Evolutionary conservation across 2,329 filamentous ascomycete genomes (phyloP), one percentile per base, ranked within the genome.

Genomic region (Diaporthe humulicola): DNA sequence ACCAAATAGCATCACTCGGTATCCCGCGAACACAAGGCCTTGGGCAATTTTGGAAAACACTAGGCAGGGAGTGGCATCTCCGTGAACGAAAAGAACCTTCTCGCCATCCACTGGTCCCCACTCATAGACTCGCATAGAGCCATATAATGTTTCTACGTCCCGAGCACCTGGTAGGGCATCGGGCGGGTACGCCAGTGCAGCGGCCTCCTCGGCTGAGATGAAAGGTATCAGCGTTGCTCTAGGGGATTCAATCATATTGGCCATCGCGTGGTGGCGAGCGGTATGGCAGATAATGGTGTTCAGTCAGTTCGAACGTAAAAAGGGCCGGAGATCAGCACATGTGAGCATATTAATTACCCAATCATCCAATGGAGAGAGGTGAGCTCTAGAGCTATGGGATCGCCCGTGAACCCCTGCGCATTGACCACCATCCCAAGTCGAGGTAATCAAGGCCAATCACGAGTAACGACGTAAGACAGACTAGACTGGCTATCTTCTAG

Each of bases 41-140:
- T 92, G 87, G 40, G 94, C 93, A 50, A 97, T 83, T 56, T 88
- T 89, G 33, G 89, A 88, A 22, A 97, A 86, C 1, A 94, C 92
- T 79, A 96, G 90, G 81, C 93, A 95, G 0, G 95, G 93, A 0
- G 94, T 97, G 76, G 92, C 95, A 81, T 97, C 97, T 54, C 95
- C 95, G 81, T 97, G 95, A 10, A 98, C 87, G 50, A 97, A 87
- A n/a, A 97, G 84, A 6, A 97, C 91, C 79, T 94, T 96, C 56
- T 90, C 88, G 6, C 95, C 95, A 71, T 90, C 83, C 70, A 91
- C 88, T 1, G 94, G 93, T 1, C 95, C 95, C 85, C 93, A 97
- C 85, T 97, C 95, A 81, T 97, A 97, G 28, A 94, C 93, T 52
- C 94, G 88, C 72, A 95, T 92, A 48, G 88, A 91, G 64, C 95